These are phyloP conservation scores for Candida insectorum DNA, from an alignment of 805 yeast genomes.

Conservation along the genomic window DNA sequence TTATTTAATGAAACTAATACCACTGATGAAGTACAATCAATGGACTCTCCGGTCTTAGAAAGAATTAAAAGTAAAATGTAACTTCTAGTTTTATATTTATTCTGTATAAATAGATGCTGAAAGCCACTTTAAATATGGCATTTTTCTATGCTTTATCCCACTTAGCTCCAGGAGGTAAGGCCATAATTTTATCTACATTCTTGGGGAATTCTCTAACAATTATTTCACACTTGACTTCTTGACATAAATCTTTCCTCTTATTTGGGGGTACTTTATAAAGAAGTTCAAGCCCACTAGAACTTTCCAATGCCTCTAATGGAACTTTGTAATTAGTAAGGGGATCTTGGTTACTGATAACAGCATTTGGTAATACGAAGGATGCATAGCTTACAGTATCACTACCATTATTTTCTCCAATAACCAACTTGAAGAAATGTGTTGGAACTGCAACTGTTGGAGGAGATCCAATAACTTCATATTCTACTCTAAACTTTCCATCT, in stretches of 20 bases:
- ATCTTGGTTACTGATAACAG: conserved; percentile 63
- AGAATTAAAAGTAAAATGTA: conserved; percentile 12
- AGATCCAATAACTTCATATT: conserved; percentile 90
- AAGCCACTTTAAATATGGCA: too few species aligned
- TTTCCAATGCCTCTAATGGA: conserved; percentile 86
- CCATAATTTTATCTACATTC: conserved; percentile 21
- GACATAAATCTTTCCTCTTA: conserved; percentile 64
- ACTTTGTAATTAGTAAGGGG: conserved; percentile 78
- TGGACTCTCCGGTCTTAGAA: neutral
- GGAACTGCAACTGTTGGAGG: conserved; percentile 98
- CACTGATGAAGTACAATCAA: neutral
- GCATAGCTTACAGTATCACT: conserved; percentile 61
- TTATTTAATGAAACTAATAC: conserved; percentile 9
- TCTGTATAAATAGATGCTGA: neutral
- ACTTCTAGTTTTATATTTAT: neutral
- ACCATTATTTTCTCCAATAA: conserved; percentile 70
- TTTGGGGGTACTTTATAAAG: conserved; percentile 62
- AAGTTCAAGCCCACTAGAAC: conserved; percentile 80
- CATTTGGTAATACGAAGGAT: conserved; percentile 93
- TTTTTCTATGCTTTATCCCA: conserved; percentile 6
- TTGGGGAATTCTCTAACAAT: conserved; percentile 76
- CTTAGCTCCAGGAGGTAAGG: conserved; percentile 12
- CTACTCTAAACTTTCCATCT: conserved; percentile 83
- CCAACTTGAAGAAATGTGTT: conserved; percentile 89
- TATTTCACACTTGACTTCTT: conserved; percentile 75